Conservation (phyloP, 1,284 basidiomycete genomes). For the Ganoderma sp. region DNA sequence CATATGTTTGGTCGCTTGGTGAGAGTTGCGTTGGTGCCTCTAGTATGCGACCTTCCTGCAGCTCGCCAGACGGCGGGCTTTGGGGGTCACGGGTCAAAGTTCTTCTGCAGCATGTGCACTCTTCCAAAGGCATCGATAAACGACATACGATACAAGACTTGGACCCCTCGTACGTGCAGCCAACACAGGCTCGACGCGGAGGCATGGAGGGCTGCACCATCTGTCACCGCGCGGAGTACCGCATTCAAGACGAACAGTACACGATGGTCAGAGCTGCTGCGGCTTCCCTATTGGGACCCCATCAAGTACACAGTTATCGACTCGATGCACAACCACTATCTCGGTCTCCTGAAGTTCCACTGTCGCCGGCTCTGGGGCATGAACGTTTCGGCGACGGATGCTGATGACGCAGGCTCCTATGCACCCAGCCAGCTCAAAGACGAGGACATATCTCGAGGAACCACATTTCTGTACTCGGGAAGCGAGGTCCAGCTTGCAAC, state of each 20-base stretch:
- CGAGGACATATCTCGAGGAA: background rate
- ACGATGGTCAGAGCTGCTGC: constrained; percentile 37
- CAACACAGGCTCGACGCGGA: constrained; percentile 32
- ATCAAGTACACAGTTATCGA: constrained; percentile 41
- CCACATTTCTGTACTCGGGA: no score
- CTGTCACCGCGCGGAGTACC: background rate
- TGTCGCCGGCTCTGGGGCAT: constrained; percentile 39
- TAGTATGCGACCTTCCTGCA: constrained; percentile 45
- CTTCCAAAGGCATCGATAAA: constrained; percentile 37
- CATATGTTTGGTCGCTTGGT: constrained; percentile 37
- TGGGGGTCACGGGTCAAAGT: constrained; percentile 30
- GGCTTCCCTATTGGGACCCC: constrained; percentile 46
- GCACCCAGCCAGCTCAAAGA: background rate
- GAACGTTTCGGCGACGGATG: constrained; percentile 23
- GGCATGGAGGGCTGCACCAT: constrained; percentile 20
- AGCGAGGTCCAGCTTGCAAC: no score
- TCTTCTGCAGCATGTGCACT: constrained; percentile 45
- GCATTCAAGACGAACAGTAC: constrained; percentile 16
- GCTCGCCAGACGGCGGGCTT: constrained; percentile 44
- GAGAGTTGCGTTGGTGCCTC: constrained; percentile 34
- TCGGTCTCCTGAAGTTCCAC: constrained; percentile 38
- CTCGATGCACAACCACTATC: constrained; percentile 44
- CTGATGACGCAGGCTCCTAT: background rate
- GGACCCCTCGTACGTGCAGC: constrained; percentile 29
- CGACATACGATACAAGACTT: constrained; percentile 32